Percentiles rank a stretch among this genome's conserved stretches.
These are phyloP conservation scores for Azolla pinnata DNA, from an alignment of 75 land plant genomes.

Conservation along the genomic window DNA sequence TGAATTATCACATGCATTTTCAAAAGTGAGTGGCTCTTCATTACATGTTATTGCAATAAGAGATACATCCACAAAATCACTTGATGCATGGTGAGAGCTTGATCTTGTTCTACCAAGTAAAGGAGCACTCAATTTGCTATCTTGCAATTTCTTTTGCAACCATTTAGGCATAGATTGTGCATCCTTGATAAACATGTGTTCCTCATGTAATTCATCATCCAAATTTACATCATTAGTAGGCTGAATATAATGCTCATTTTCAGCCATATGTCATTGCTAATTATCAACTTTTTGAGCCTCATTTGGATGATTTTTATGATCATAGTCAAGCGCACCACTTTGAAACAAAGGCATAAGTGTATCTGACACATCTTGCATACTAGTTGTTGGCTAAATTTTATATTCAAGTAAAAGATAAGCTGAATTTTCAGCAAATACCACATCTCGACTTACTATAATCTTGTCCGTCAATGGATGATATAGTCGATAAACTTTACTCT, in stretches of 20 bases:
- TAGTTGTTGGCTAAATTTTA: background rate
- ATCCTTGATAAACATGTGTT: too few species aligned
- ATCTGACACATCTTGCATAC: background rate
- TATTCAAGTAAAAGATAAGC: background rate
- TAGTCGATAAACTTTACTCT: background rate
- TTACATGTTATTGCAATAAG: background rate
- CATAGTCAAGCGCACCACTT: too few species aligned
- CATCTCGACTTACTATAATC: background rate
- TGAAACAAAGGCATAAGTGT: slow-evolving; percentile 1
- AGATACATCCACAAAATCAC: background rate
- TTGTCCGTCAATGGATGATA: background rate
- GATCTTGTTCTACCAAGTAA: background rate
- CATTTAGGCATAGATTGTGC: too few species aligned
- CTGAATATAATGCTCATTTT: too few species aligned
- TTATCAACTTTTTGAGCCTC: too few species aligned
- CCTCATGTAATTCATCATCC: too few species aligned
- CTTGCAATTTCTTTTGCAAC: too few species aligned
- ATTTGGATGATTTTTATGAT: too few species aligned
- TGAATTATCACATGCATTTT: background rate
- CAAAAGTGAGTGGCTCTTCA: background rate
- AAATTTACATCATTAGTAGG: too few species aligned
- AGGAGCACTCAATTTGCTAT: background rate
- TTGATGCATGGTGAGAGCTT: background rate
- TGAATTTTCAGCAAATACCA: slow-evolving; percentile 3
- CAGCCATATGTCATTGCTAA: too few species aligned